Base-by-base conservation (phyloP, 2,329 filamentous ascomycete genomes). In the Beauveria caledonica region DNA sequence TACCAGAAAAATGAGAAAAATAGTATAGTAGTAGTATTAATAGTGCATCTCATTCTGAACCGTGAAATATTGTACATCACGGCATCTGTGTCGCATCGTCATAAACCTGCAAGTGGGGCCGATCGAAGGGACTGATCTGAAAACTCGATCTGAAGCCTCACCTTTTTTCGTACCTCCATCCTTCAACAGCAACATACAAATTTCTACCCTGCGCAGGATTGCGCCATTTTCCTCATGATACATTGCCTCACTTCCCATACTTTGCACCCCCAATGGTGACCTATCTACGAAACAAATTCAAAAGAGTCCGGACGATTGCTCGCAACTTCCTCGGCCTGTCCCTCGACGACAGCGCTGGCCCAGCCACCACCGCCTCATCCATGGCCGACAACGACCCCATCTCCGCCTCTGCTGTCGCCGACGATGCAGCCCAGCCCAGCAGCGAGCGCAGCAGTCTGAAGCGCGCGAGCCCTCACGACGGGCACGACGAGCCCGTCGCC, bases 381-480 rank as follows among this genome's bases (percentile, higher is more conserved):
- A 58, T 58, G 49, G 60, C 40, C 11, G 40, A 59, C 19, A 45
- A 62, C 10, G 39, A 51, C 7, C 3, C 40, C 19, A 3, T 10
- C 1, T 7, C 25, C 2, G 23, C 36, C 7, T 15, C 25, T 19
- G 7, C 48, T 4, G 8, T 10, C 5, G 11, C 10, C 54, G 19
- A 49, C 21, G 44, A 57, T n/a, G 19, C 44, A 4, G 27, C 44
- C 1, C 44, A 51, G 54, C 19, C 67, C 69, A 48, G 25, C 39
- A 75, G 73, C 63, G 69, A 73, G 29, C 67, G 67, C 15, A 69
- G 73, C 60, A 79, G 76, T 64, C 72, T 80, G 40, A 84, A 83
- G 71, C 78, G 80, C 49, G 63, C 77, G 3, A 77, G 72, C 57
- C 76, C 79, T 23, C 76, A 82, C 66, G 79, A 81, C 55, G 52